Evolutionary conservation across 495 filamentous ascomycete species (phyloP).

Genomic region (Podospora anserina): DNA sequence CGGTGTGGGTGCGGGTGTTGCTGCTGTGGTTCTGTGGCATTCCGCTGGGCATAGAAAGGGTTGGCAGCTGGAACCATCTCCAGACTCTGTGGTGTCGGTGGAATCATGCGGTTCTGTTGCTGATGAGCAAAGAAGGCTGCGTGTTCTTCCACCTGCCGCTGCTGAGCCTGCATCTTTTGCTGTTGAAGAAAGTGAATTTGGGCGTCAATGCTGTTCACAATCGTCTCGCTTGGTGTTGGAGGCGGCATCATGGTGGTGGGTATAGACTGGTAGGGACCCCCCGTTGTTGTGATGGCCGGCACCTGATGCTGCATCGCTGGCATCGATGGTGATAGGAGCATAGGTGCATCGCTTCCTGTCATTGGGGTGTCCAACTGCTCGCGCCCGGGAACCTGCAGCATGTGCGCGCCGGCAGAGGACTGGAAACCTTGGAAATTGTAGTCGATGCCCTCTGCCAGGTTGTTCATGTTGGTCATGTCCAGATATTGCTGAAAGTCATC

Average conservation of each 20-base stretch:
- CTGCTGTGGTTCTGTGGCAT: conserved; percentile 52
- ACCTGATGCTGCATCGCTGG: conserved; percentile 45
- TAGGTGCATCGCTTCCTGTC: conserved; percentile 43
- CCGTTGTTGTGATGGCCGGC: conserved; percentile 43
- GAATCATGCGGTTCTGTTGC: conserved; percentile 64
- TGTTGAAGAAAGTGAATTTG: conserved; percentile 64
- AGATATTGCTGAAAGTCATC: conserved; percentile 58
- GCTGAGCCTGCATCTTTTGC: conserved; percentile 52
- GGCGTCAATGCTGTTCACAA: conserved; percentile 52
- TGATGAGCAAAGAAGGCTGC: conserved; percentile 52
- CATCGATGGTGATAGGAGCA: conserved; percentile 39
- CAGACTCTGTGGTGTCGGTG: conserved; percentile 89
- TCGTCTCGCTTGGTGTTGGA: conserved; percentile 42
- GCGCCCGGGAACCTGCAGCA: conserved; percentile 38
- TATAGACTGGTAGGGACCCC: conserved; percentile 39
- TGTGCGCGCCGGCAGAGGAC: conserved; percentile 32
- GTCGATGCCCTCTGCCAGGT: conserved; percentile 43
- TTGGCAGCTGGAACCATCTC: conserved; percentile 70
- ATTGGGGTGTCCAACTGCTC: conserved; percentile 50
- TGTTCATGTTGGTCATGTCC: conserved; percentile 50
- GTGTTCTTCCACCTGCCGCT: conserved; percentile 56
- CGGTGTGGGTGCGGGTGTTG: conserved; percentile 40
- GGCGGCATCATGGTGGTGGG: conserved; percentile 44
- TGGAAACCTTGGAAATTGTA: conserved; percentile 52
- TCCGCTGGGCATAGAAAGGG: conserved; percentile 45